phyloP scores from a whole-genome alignment of 1,284 basidiomycete species.

The Coniferiporia sulphurascens region DNA sequence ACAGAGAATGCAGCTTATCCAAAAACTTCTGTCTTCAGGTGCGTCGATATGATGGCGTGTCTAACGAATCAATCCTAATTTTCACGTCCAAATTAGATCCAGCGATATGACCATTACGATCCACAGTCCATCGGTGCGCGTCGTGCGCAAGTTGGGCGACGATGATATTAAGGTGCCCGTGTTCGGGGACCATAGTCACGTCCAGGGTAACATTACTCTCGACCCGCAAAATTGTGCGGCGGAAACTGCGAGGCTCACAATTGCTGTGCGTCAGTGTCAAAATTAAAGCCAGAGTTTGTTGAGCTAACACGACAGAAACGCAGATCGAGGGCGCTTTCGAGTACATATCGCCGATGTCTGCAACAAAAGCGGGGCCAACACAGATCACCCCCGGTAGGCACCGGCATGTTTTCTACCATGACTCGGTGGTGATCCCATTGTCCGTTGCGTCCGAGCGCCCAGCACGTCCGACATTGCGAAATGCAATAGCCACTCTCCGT shows the following conservation, averaged over 20 bases:
- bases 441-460: slow-evolving; percentile 33
- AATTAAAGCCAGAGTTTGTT: background rate
- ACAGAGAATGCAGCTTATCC: background rate
- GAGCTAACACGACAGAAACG: background rate
- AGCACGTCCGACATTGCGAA: slow-evolving; percentile 2
- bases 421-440: slow-evolving; percentile 43
- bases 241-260: slow-evolving; percentile 3
- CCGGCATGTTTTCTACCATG: slow-evolving; percentile 55
- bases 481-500: slow-evolving; percentile 5
- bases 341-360: slow-evolving; percentile 14
- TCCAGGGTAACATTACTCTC: background rate
- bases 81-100: background rate
- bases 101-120: slow-evolving; percentile 2
- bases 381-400: slow-evolving; percentile 29
- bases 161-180: background rate
- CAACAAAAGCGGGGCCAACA: slow-evolving; percentile 11
- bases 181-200: slow-evolving; percentile 2
- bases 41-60: background rate
- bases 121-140: background rate
- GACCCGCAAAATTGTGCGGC: slow-evolving; percentile 10
- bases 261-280: background rate
- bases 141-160: background rate
- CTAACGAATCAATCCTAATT: background rate
- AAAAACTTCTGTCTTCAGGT: background rate
- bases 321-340: slow-evolving; percentile 14